Base-by-base conservation (phyloP, 2,329 filamentous ascomycete species). In the Ophiocordyceps australis region DNA sequence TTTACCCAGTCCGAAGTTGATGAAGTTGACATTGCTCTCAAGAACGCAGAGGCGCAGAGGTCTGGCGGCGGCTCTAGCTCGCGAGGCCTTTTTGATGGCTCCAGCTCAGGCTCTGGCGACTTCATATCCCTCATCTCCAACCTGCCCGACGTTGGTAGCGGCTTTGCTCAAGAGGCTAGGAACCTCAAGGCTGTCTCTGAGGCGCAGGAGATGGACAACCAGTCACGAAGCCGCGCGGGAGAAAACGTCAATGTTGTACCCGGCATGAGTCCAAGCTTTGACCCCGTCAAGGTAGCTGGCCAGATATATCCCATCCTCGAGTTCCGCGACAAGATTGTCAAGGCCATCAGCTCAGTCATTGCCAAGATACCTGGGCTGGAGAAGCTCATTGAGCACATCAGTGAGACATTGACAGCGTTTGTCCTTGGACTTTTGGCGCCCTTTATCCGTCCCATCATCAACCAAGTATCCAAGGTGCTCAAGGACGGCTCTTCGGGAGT, bases 261-360 rank as follows among this genome's bases (percentile, higher is more conserved):
- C 13, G 81, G 78, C 5, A 80, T 85, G 61, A 76, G 70, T 39
- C 59, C 69, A 10, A 59, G 65, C 41, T 80, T 91, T 31, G 85
- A 94, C 40, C 75, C 79, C 0, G 66, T 79, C 38, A 74, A 81
- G 48, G 76, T 74, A 1, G 65, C 76, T 10, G 59, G 64, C 20
- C 73, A 91, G 52, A 94, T 98, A 36, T 95, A 95, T 42, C 89
- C 89, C 1, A 93, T 98, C 32, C 65, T 98, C 0, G 67, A 80
- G 32, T 98, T 95, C 59, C 70, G 86, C 31, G 89, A 98, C 57
- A 89, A 77, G 42, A 83, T 98, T 28, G 85, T 94, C 26, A 81
- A 81, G 38, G 68, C 74, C 21, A 83, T 98, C 48, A 82, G 73
- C 42, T 67, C 71, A 20, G 76, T 83, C 27, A 82, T 95, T 36